phyloP scores from a whole-genome alignment of 2,329 filamentous ascomycete genomes.

The Aphanoascus verrucosus region DNA sequence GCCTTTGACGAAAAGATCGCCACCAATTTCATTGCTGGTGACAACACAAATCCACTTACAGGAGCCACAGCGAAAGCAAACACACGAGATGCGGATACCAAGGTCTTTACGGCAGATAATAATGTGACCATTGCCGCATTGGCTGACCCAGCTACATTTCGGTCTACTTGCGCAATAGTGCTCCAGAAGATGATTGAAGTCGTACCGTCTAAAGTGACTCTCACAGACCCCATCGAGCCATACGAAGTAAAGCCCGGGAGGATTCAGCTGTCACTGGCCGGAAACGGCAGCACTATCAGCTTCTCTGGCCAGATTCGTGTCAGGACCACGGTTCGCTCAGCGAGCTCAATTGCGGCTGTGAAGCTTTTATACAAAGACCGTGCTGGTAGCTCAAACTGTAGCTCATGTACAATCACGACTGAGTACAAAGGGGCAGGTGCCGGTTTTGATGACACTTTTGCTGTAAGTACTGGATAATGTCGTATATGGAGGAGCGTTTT shows the following conservation, averaged over 20 bases:
- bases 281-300: conserved; percentile 8
- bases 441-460: conserved; percentile 14
- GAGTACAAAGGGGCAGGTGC: conserved; percentile 10
- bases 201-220: conserved; percentile 9
- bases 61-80: conserved; percentile 6
- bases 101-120: conserved; percentile 12
- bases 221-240: conserved; percentile 12
- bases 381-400: conserved; percentile 9
- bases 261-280: conserved; percentile 10
- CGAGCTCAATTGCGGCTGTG: conserved; percentile 7
- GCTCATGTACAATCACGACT: conserved; percentile 8
- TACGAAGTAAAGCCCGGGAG: conserved; percentile 13
- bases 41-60: conserved; percentile 8
- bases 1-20: conserved; percentile 14
- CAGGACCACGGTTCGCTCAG: conserved; percentile 11
- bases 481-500: too few relatives aligned
- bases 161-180: conserved; percentile 6
- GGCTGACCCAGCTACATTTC: conserved; percentile 8
- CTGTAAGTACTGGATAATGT: conserved; percentile 2
- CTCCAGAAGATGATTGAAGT: conserved; percentile 16
- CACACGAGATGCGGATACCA: conserved; percentile 13
- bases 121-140: conserved; percentile 12
- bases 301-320: conserved; percentile 14
- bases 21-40: conserved; percentile 8
- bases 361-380: conserved; percentile 12